Evolutionary conservation across 345 rosid species (phyloP).

Genomic region (thale cress (Arabidopsis thaliana)): DNA sequence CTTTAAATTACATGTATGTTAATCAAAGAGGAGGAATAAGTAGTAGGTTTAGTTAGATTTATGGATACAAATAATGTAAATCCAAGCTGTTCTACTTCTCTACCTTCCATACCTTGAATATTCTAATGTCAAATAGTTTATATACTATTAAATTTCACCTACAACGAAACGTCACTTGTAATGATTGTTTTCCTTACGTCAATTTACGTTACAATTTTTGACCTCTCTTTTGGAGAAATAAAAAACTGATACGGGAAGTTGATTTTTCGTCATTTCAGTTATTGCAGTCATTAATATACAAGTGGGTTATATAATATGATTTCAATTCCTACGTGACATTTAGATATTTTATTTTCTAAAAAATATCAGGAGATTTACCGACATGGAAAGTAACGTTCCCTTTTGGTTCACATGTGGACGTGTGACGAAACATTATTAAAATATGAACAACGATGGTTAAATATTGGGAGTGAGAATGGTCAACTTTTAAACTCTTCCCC

Average conservation of each 20-base stretch:
- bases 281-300: not conserved
- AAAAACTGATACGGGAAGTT: not conserved
- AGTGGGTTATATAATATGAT: not conserved
- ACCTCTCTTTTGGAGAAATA: conserved; percentile 17
- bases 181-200: conserved; percentile 28
- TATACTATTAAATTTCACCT: conserved; percentile 10
- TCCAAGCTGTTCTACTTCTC: conserved; percentile 20
- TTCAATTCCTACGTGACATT: not conserved
- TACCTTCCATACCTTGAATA: conserved; percentile 32
- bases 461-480: conserved; percentile 5
- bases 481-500: conserved; percentile 20
- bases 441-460: not conserved
- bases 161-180: conserved; percentile 28
- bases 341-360: not conserved
- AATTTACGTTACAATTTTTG: conserved; percentile 26
- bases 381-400: conserved; percentile 2
- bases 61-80: conserved; percentile 21
- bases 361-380: conserved; percentile 20
- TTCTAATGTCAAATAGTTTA: conserved; percentile 10
- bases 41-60: conserved; percentile 14
- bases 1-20: not conserved
- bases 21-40: not conserved
- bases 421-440: conserved; percentile 5
- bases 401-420: conserved; percentile 1
- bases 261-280: not conserved